These are phyloP conservation scores for Talaromyces proteolyticus DNA, from an alignment of 495 filamentous ascomycete genomes.

Conservation along the genomic window DNA sequence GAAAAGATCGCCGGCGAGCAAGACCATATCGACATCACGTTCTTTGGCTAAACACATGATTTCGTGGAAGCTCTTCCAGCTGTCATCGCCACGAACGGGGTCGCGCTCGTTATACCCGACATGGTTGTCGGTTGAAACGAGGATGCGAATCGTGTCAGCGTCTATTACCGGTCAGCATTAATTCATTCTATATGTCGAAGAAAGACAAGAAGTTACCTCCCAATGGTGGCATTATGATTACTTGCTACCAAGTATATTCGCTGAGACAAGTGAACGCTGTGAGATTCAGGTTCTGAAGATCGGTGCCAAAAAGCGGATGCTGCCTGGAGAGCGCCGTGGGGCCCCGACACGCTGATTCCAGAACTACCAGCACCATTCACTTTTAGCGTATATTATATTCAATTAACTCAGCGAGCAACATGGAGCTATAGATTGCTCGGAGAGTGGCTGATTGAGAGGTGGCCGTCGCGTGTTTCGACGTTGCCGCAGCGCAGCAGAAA, in stretches of 20 bases:
- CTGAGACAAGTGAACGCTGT: too few relatives aligned
- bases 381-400: too few relatives aligned
- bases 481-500: too few relatives aligned
- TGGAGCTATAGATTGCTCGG: too few relatives aligned
- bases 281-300: not conserved
- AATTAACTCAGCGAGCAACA: too few relatives aligned
- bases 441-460: too few relatives aligned
- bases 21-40: constrained; percentile 91
- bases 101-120: constrained; percentile 95
- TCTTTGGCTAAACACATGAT: constrained; percentile 86
- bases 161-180: constrained; percentile 30
- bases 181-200: not conserved
- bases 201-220: not conserved
- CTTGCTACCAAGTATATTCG: too few relatives aligned
- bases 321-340: constrained; percentile 1
- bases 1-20: constrained; percentile 91
- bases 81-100: constrained; percentile 88
- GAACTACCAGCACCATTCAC: not conserved
- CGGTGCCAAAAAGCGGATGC: not conserved
- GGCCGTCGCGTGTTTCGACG: too few relatives aligned
- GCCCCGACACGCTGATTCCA: not conserved
- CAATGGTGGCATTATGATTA: constrained; percentile 6
- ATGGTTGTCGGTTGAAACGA: constrained; percentile 93
- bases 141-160: constrained; percentile 88
- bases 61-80: constrained; percentile 94